Conservation (phyloP, 208 protist species). For the Trypanosoma avium region DNA sequence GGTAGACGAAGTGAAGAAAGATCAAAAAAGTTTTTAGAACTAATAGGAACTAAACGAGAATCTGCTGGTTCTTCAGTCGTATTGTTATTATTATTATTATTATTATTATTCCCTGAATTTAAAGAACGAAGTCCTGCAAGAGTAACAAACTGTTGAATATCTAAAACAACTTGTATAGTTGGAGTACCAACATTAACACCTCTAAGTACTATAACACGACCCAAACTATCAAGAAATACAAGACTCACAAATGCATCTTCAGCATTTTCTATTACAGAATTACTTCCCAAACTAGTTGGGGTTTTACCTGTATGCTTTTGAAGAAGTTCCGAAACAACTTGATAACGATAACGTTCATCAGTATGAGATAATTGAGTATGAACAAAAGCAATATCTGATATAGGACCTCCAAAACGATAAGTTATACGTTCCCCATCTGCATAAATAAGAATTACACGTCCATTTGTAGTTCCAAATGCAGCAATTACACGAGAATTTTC, state of each 20-base stretch:
- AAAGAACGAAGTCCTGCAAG: constrained; percentile 27
- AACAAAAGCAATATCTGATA: constrained; percentile 71
- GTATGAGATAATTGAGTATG: constrained; percentile 19
- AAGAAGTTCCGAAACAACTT: constrained; percentile 35
- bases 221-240: constrained; percentile 67
- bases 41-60: constrained; percentile 7
- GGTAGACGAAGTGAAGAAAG: constrained; percentile 47
- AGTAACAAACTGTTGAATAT: constrained; percentile 60
- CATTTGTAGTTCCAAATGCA: constrained; percentile 63
- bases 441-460: constrained; percentile 49
- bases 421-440: constrained; percentile 25
- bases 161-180: constrained; percentile 51
- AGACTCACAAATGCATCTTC: constrained; percentile 27
- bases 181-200: constrained; percentile 37
- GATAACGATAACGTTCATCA: constrained; percentile 23
- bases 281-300: neutral
- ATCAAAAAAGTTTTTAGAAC: constrained; percentile 53
- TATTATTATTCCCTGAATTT: neutral
- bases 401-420: constrained; percentile 58
- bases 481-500: constrained; percentile 30
- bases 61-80: constrained; percentile 5
- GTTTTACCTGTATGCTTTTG: constrained; percentile 13
- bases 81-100: neutral
- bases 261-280: neutral
- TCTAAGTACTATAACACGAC: constrained; percentile 56